A percentile compares a stretch with the other conserved stretches of the same genome.
phyloP scores from a whole-genome alignment of 768 basidiomycete species.

The Mycena floridula region DNA sequence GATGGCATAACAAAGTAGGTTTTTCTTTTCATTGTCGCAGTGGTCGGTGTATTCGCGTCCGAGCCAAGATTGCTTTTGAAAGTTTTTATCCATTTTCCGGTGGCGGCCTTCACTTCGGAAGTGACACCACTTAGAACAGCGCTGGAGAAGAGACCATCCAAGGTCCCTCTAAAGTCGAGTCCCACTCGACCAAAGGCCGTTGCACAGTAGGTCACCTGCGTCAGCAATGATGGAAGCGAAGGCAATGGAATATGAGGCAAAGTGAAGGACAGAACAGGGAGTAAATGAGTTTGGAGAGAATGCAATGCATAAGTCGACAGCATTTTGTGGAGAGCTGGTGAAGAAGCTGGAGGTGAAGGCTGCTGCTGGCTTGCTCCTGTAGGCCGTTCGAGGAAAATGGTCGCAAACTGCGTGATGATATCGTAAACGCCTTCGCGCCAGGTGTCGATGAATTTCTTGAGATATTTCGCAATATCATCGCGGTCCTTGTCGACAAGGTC shows the following conservation, averaged over 20 bases:
- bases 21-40: constrained; percentile 9
- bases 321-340: constrained; percentile 39
- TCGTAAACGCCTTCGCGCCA: constrained; percentile 94
- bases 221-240: constrained; percentile 76
- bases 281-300: constrained; percentile 56
- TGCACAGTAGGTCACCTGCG: constrained; percentile 91
- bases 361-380: constrained; percentile 23
- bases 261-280: constrained; percentile 55
- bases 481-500: constrained; percentile 52
- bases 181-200: constrained; percentile 90
- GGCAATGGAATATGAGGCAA: constrained; percentile 58
- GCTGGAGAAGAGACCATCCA: constrained; percentile 59
- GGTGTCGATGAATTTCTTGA: constrained; percentile 82
- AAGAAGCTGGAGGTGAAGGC: constrained; percentile 14
- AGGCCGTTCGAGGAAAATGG: constrained; percentile 79
- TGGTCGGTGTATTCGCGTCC: constrained; percentile 9
- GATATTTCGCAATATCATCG: constrained; percentile 69
- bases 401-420: constrained; percentile 81
- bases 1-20: constrained; percentile 30
- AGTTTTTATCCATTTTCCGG: constrained; percentile 26
- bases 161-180: constrained; percentile 73
- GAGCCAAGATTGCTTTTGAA: constrained; percentile 15
- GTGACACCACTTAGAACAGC: constrained; percentile 57
- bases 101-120: constrained; percentile 41
- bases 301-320: constrained; percentile 61